These are phyloP conservation scores for Barnettozyma californica DNA, from an alignment of 805 yeast genomes.

Conservation along the genomic window DNA sequence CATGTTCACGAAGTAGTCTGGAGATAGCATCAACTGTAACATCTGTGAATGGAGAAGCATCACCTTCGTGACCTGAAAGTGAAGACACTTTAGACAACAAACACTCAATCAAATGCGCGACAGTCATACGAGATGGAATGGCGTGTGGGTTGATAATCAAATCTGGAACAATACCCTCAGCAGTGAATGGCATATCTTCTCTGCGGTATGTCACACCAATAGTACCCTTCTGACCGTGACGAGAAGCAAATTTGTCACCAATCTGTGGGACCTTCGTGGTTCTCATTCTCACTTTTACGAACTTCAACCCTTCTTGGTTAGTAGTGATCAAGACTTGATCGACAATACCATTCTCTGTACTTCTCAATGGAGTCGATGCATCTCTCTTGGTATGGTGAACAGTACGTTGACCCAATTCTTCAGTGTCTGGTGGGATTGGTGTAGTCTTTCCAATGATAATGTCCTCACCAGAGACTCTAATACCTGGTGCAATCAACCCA, in stretches of 20 bases:
- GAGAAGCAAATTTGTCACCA: conserved; percentile 98
- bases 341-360: conserved; percentile 96
- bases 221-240: conserved; percentile 99
- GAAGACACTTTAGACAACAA: conserved; percentile 91
- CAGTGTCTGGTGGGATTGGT: conserved; percentile 98
- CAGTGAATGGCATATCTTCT: conserved; percentile 97
- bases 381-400: conserved; percentile 98
- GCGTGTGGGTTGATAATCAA: conserved; percentile 98
- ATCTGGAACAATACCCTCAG: conserved; percentile 96
- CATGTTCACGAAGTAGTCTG: conserved; percentile 85
- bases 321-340: conserved; percentile 97
- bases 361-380: conserved; percentile 94
- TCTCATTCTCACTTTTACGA: conserved; percentile 97
- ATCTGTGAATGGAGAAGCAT: conserved; percentile 98
- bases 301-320: conserved; percentile 96
- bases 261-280: conserved; percentile 98
- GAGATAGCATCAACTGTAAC: conserved; percentile 98
- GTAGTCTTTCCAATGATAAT: conserved; percentile 98
- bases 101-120: conserved; percentile 98
- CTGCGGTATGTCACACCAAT: conserved; percentile 98
- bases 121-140: conserved; percentile 99
- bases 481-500: conserved; percentile 97
- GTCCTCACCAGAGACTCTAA: conserved; percentile 98
- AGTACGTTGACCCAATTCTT: conserved; percentile 97
- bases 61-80: conserved; percentile 95